Percentiles rank a stretch among this genome's conserved stretches.
Evolutionary conservation across 1,139 yeast genomes (phyloP).

Genomic region (Diutina sp.): DNA sequence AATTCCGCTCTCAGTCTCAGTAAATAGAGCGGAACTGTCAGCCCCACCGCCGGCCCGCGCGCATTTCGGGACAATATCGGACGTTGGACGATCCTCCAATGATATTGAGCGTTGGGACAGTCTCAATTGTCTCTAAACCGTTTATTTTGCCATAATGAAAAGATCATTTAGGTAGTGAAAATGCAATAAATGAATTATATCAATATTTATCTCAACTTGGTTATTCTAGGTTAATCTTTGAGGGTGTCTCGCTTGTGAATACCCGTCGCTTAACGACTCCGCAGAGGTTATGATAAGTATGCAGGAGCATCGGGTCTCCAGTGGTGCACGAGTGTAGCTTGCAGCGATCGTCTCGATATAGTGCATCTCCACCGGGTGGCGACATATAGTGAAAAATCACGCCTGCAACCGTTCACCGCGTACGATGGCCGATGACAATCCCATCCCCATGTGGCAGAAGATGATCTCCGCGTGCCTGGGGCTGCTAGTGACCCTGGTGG

Average conservation of each 20-base stretch:
- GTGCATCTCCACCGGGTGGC: neutral
- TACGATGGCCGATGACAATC: neutral
- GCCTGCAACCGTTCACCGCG: neutral
- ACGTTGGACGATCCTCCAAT: neutral
- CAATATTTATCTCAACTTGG: neutral
- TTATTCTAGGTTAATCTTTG: too few relatives aligned
- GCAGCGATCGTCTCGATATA: neutral
- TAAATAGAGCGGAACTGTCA: neutral
- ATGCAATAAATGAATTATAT: too few relatives aligned
- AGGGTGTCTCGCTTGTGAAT: neutral
- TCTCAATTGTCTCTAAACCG: too few relatives aligned
- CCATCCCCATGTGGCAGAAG: constrained; percentile 42
- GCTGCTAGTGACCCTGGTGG: constrained; percentile 72
- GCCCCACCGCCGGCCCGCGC: neutral
- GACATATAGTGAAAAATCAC: neutral
- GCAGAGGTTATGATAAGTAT: neutral
- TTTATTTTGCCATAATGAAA: too few relatives aligned
- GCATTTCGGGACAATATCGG: neutral
- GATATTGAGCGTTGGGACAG: neutral
- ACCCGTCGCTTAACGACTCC: neutral
- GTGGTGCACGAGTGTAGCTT: neutral
- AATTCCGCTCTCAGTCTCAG: neutral
- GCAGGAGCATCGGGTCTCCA: neutral
- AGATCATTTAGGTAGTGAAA: too few relatives aligned
- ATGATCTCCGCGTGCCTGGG: constrained; percentile 92